Percentiles rank a stretch among this genome's conserved stretches.
Conservation (phyloP, 75 land plant species). For the Azolla pinnata region DNA sequence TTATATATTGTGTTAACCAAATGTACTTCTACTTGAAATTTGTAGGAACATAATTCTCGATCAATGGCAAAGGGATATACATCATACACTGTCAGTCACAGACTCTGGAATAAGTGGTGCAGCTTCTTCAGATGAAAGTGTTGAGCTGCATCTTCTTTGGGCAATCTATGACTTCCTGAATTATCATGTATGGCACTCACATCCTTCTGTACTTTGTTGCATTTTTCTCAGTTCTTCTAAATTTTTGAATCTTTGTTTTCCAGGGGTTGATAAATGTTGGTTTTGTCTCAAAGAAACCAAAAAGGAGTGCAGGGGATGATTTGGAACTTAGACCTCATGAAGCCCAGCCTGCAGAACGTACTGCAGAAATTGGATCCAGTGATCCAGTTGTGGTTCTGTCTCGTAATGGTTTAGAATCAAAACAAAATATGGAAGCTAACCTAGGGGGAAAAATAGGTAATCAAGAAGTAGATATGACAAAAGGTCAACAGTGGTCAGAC, state of each 20-base stretch:
- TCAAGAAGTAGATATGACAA: background rate
- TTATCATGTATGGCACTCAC: conserved; percentile 37
- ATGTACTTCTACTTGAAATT: background rate
- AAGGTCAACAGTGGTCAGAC: background rate
- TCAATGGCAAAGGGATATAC: conserved; percentile 79
- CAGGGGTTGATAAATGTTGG: conserved; percentile 94
- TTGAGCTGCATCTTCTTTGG: conserved; percentile 52
- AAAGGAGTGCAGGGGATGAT: conserved; percentile 5
- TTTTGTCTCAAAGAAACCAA: conserved; percentile 49
- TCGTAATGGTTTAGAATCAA: no score
- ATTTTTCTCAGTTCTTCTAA: background rate
- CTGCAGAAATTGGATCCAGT: background rate
- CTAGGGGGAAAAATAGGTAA: background rate
- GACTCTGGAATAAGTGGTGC: conserved; percentile 55
- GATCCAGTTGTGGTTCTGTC: background rate
- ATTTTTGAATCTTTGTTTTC: background rate
- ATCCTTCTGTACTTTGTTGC: background rate
- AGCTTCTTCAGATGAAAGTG: conserved; percentile 42
- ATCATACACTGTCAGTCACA: conserved; percentile 47
- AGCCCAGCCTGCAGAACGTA: background rate
- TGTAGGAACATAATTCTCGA: conserved; percentile 72
- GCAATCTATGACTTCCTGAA: conserved; percentile 70
- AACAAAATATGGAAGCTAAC: background rate
- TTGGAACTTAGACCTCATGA: background rate
- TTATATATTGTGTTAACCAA: background rate